Evolutionary conservation across 2,329 filamentous ascomycete genomes (phyloP).

Genomic region (Diaporthe velutina): DNA sequence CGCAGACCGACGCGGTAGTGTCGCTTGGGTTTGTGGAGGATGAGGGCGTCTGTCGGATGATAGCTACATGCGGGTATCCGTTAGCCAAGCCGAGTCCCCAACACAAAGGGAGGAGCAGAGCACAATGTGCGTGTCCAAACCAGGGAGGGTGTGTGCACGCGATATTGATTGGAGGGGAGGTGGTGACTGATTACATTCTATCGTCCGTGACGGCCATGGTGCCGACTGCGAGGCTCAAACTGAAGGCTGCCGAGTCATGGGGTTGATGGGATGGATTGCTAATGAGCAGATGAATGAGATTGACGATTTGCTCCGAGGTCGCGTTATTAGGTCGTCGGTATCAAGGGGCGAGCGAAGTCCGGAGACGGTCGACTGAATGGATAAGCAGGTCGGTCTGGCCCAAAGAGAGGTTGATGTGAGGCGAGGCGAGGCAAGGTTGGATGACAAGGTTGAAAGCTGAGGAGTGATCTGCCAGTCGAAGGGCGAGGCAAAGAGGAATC

Average conservation of each 20-base stretch:
- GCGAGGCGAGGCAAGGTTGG: slow-evolving; percentile 2
- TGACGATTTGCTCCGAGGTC: not conserved
- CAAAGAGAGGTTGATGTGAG: not conserved
- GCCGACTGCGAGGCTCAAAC: slow-evolving; percentile 46
- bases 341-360: not conserved
- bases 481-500: slow-evolving; percentile 26
- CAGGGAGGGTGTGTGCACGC: not conserved
- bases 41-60: slow-evolving; percentile 74
- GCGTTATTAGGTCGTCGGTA: slow-evolving; percentile 1
- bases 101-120: not conserved
- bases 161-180: not conserved
- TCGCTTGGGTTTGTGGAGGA: slow-evolving; percentile 71
- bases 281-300: slow-evolving; percentile 1
- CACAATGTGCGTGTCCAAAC: not conserved
- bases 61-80: slow-evolving; percentile 58
- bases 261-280: slow-evolving; percentile 32
- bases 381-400: not conserved
- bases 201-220: slow-evolving; percentile 70
- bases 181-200: slow-evolving; percentile 58
- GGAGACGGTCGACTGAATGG: not conserved
- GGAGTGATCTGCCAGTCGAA: not conserved
- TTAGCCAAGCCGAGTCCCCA: slow-evolving; percentile 38
- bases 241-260: slow-evolving; percentile 47
- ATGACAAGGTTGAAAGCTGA: slow-evolving; percentile 26
- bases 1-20: slow-evolving; percentile 68